Conservation (phyloP, 352 stramenopile species). For the Hyaloperonospora brassicae region DNA sequence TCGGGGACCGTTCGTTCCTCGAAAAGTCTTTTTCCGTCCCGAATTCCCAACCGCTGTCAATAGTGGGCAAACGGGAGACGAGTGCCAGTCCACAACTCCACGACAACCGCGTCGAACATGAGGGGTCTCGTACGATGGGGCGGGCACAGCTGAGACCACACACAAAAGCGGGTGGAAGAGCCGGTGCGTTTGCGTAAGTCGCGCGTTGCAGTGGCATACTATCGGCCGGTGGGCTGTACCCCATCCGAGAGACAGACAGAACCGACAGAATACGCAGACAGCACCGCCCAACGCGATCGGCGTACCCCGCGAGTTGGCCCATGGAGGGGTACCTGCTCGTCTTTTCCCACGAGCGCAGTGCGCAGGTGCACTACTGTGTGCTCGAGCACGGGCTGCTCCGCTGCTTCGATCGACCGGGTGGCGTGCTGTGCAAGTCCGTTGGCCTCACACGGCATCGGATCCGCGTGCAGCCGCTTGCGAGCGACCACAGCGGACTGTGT, state of each 20-base stretch:
- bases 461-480: conserved; percentile 38
- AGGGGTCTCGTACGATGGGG: too few relatives aligned
- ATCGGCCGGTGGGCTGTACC: conserved; percentile 1
- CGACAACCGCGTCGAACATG: too few relatives aligned
- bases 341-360: conserved; percentile 35
- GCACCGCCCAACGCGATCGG: conserved; percentile 12
- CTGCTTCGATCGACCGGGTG: conserved; percentile 38
- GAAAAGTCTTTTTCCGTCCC: too few relatives aligned
- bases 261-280: conserved; percentile 2
- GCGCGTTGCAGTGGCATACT: not conserved
- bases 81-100: too few relatives aligned
- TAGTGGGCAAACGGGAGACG: too few relatives aligned
- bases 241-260: too few relatives aligned
- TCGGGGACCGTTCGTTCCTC: too few relatives aligned
- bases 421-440: conserved; percentile 31
- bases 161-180: too few relatives aligned
- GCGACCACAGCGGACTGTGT: conserved; percentile 34
- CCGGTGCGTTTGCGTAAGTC: too few relatives aligned
- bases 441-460: conserved; percentile 60
- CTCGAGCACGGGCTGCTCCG: conserved; percentile 57
- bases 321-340: conserved; percentile 77
- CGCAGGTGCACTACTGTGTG: conserved; percentile 57
- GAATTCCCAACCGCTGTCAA: too few relatives aligned
- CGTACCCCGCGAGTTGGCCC: conserved; percentile 5
- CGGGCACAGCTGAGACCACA: too few relatives aligned